Base-by-base conservation (phyloP, 345 rosid species). In the Aquilaria sinensis region DNA sequence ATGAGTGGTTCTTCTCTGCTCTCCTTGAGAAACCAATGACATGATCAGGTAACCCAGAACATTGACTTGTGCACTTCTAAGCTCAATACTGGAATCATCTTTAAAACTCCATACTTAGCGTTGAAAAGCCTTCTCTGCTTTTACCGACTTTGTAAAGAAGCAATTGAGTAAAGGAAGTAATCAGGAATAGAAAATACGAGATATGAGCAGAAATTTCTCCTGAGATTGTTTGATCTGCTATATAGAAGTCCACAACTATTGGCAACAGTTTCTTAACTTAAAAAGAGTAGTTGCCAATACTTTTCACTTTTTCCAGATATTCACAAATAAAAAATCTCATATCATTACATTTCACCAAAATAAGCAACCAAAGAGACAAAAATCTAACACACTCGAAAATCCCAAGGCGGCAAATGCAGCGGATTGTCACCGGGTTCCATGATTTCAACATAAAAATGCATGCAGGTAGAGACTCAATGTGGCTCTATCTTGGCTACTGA, bases 1-100 rank as follows among this genome's bases (percentile, higher is more conserved):
- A 77, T 11, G 78, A 77, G 48, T 72, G 84, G 84, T 79, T 77
- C 62, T 68, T 84, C 67, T 81, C 81, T 10, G 81, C 80, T 2
- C 70, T 79, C 47, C 51, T 84, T 65, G 81, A 77, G 77, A 81
- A 79, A 53, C 83, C 85, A 37, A 66, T 58, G 76, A 52, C 80
- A 32, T 73, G 69, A 72, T 37, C 43, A 37, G 43, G 43, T 37
- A 37, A 37, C 5, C 43, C 43, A 37, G 5, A 37, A 37, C 43
- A 5, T 37, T 37, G 7, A 37, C 43, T 37, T 37, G 7, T 37
- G 43, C 43, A 37, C 43, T 37, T 37, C 43, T 4, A 1, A 37
- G 43, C 43, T 37, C 43, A 37, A 9, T 9, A 37, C 3, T 37
- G 43, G 5, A 37, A 23, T 23, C 23, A 23, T 23, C 23, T 23